Evolutionary conservation across 108 stramenopile genomes (phyloP), one percentile per base, ranked within the genome.

Genomic region (Cyclotella atomus): DNA sequence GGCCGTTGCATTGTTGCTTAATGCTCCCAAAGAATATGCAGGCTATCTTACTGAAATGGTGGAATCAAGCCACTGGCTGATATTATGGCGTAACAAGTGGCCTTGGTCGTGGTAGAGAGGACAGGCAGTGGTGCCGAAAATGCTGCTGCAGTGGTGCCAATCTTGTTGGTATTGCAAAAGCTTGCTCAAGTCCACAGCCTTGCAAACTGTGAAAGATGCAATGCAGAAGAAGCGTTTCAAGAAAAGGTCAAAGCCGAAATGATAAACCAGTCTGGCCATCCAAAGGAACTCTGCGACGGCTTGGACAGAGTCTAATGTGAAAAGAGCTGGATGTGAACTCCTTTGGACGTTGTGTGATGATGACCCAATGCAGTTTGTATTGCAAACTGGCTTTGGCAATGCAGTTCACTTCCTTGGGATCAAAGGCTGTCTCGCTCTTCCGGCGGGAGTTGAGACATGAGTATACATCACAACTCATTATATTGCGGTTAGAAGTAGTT

Each of bases 371-470:
- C 87, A 92, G 65, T 92, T 91, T 66, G 84, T 89, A 9, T 55
- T 75, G 16, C 72, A 92, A 25, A 83, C 84, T 10, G 95, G 95
- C 9, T 78, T 96, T 64, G 95, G 95, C 15, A 92, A 96, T 84
- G 95, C 91, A 7, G 43, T 96, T 47, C 85, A 88, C 16, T 61
- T 96, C 24, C 81, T 96, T 8, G 81, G 88, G 54, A 72, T 83
- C 9, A 91, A 89, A 59, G 95, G 95, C 16, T 71, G 89, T 53
- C 83, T 87, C 15, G 74, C 79, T 38, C 55, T 95, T 34, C 94
- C 91, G 17, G 53, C 65, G 17, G 71, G 66, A 43, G 67, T 79
- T n/a, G 57, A 71, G 15, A 59, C 25, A 10, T 59, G 19, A 30
- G 20, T 10, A 29, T 10, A 56, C 14, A 16, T 17, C 19, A 50